Evolutionary conservation across 805 yeast species (phyloP), one percentile per base, ranked within the genome.

Genomic region (Hanseniaspora thailandica): DNA sequence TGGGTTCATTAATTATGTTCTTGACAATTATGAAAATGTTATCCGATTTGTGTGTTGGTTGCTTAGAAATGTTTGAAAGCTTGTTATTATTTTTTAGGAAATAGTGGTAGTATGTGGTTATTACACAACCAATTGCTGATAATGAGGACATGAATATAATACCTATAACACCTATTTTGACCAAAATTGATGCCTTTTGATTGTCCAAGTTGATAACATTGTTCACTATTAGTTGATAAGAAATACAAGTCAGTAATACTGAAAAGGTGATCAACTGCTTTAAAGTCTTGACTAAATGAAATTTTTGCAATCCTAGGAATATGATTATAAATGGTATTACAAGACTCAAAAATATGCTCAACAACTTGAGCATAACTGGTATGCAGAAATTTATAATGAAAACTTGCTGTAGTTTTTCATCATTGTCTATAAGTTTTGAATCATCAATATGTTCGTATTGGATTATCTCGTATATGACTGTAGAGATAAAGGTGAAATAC

Each of bases 61-160:
- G 6, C n/a, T 34, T 15, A 5, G 25, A 17, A 12, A 20, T 13
- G 12, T 19, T 43, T 4, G 41, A 38, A 13, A 43, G 17, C 4
- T 41, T 38, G n/a, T 17, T 8, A 8, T 49, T 35, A 26, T 49
- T 34, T 31, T 49, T 33, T 9, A 49, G 19, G 19, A 49, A 40
- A 17, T 49, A 49, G 13, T 41, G 53, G 25, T 49, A 41, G 26
- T 49, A 49, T 12, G 53, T 40, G 9, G 53, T 49, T 17, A 41
- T 28, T 2, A 49, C 47, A 49, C 53, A 49, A 49, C 53, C 53
- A n/a, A 41, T 49, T 30, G 53, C 47, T 9, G 53, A 49, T 12
- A 49, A 41, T 9, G 43, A 41, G 6, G 53, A 49, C 53, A 49
- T 49, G 12, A 49, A 41, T 8, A 49, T 19, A n/a, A 49, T 31